These are phyloP conservation scores for Ligustrum vulgare DNA, from an alignment of 257 asterid species.

Conservation along the genomic window DNA sequence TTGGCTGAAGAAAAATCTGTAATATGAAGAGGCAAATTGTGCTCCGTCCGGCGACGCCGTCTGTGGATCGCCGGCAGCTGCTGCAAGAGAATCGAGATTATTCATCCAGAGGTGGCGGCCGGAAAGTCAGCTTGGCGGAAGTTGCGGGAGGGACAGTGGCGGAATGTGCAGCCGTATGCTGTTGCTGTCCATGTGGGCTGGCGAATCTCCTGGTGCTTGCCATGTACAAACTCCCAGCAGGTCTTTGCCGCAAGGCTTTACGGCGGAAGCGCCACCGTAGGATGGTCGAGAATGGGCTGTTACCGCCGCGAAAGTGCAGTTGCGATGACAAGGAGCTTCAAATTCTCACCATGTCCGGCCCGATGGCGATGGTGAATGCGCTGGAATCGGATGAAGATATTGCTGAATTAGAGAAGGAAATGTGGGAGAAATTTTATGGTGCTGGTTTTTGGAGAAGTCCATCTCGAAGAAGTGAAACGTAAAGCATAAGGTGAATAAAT, in stretches of 20 bases:
- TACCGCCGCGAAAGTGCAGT: conserved; percentile 13
- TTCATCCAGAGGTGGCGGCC: conserved; percentile 10
- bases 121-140: conserved; percentile 35
- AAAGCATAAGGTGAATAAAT: neutral
- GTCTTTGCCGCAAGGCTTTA: conserved; percentile 39
- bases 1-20: neutral
- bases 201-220: conserved; percentile 37
- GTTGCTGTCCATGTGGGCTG: conserved; percentile 50
- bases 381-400: conserved; percentile 31
- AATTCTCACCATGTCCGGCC: conserved; percentile 21
- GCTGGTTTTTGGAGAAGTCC: conserved; percentile 55
- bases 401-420: conserved; percentile 46
- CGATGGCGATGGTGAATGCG: conserved; percentile 15
- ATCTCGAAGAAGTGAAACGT: conserved; percentile 31
- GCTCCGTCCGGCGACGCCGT: conserved; percentile 21
- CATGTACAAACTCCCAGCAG: conserved; percentile 38
- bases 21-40: conserved; percentile 36
- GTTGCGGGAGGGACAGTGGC: conserved; percentile 51
- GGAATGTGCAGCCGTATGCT: conserved; percentile 49
- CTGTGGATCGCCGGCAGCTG: conserved; percentile 28
- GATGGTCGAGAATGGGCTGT: conserved; percentile 25
- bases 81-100: conserved; percentile 10
- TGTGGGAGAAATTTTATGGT: conserved; percentile 49
- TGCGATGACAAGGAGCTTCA: conserved; percentile 26
- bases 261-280: conserved; percentile 29